Evolutionary conservation across 1,284 basidiomycete genomes (phyloP).

Genomic region (Sanghuangporus sanghuang): DNA sequence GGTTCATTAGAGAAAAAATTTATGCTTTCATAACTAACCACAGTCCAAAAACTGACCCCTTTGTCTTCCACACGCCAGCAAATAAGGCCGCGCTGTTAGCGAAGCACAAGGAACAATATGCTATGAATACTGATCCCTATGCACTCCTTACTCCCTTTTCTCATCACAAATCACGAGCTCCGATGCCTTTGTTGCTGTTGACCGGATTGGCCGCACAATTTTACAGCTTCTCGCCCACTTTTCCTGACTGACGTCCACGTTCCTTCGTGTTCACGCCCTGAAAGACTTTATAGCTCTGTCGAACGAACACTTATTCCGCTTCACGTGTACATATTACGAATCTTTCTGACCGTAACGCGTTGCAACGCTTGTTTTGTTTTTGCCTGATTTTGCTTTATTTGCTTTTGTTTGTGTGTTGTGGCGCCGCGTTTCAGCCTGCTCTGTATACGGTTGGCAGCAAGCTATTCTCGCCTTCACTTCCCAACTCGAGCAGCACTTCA

Average conservation of each 20-base stretch:
- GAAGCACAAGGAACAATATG: constrained; percentile 9
- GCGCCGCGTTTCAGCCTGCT: neutral
- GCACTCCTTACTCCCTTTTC: neutral
- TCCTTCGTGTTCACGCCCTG: neutral
- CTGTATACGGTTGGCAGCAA: neutral
- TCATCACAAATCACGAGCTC: neutral
- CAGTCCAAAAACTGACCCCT: neutral
- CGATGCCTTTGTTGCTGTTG: constrained; percentile 1
- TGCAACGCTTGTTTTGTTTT: neutral
- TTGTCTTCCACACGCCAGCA: neutral
- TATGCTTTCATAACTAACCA: neutral
- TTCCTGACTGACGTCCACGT: neutral
- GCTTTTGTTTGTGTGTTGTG: neutral
- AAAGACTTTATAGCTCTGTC: neutral
- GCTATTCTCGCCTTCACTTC: neutral
- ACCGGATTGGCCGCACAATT: neutral
- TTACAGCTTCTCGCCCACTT: neutral
- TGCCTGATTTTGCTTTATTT: neutral
- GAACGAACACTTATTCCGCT: neutral
- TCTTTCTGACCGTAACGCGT: neutral
- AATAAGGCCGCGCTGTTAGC: neutral
- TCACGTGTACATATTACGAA: neutral
- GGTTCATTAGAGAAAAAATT: neutral
- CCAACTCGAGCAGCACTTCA: neutral
- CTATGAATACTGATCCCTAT: constrained; percentile 10